Base-by-base conservation (phyloP, 108 stramenopile genomes). In the Phaeodactylum tricornutum region DNA sequence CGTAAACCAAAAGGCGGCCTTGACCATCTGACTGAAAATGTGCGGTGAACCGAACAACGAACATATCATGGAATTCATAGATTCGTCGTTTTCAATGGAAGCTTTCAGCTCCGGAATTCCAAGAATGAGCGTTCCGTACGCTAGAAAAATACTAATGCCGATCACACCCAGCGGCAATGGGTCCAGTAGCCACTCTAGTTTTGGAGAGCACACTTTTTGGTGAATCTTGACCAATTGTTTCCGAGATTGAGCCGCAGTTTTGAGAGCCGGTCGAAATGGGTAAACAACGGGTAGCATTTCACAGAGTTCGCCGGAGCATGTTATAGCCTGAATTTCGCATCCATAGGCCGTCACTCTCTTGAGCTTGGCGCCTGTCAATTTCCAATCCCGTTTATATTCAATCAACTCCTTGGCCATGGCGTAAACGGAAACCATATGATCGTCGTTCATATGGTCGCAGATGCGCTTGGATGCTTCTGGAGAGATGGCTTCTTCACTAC, bases 281-380 rank as follows among this genome's bases (percentile, higher is more conserved):
- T 71, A 71, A 22, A 47, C 26, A 16, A 46, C 31, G 14, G 19
- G 44, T 6, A 47, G 49, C 53, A 56, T 50, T 33, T 59, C 38
- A 28, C 69, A 71, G 21, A 55, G 8, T 30, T 71, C 59, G 16
- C 69, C 63, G 8, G 43, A 22, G 26, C 69, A 71, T 1, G 40
- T 37, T 5, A 58, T 37, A 26, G 32, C 59, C 8, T 45, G 52
- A 3, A 71, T 25, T 3, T 59, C 19, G 24, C 69, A 71, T 21
- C 52, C 59, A n/a, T 46, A 23, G 19, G 29, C 38, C 2, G 48
- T 30, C 3, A 71, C 54, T 7, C 41, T 22, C 12, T 46, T 55
- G 29, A 71, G 28, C 25, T 26, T 34, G n/a, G 31, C 47, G 19
- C 47, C 62, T 19, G 61, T 35, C 11, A 69, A 42, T 39, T 45